These are phyloP conservation scores for Fulvia fulva DNA, from an alignment of 2,329 filamentous ascomycete species.

Conservation along the genomic window DNA sequence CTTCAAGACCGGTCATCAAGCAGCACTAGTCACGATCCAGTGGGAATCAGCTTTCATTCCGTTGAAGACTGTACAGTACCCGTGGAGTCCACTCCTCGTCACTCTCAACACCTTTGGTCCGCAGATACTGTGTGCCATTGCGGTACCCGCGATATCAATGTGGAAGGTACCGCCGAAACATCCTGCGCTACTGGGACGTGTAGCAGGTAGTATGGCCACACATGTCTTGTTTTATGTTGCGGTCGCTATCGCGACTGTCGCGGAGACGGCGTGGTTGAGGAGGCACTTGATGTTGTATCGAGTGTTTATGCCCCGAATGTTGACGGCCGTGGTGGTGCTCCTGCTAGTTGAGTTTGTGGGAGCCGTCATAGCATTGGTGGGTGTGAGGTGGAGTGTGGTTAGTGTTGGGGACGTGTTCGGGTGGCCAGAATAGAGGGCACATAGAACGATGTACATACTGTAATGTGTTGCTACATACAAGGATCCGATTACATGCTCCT, in stretches of 20 bases:
- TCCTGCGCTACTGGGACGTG: constrained; percentile 58
- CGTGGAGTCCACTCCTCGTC: constrained; percentile 80
- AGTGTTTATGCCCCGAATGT: constrained; percentile 86
- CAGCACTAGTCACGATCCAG: constrained; percentile 79
- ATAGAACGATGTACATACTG: constrained; percentile 4
- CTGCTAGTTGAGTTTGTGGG: constrained; percentile 73
- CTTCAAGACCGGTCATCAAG: constrained; percentile 98
- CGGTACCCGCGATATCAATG: constrained; percentile 74
- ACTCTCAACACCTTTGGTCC: constrained; percentile 83
- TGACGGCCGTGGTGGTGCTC: constrained; percentile 71
- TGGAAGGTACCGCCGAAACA: constrained; percentile 86
- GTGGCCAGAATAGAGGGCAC: constrained; percentile 45
- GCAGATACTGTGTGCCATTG: constrained; percentile 75
- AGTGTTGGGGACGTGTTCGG: constrained; percentile 88
- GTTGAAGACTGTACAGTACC: constrained; percentile 75
- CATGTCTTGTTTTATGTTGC: constrained; percentile 80
- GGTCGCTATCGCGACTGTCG: constrained; percentile 78
- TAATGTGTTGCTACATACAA: not conserved
- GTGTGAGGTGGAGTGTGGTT: constrained; percentile 69
- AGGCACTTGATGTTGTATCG: constrained; percentile 95
- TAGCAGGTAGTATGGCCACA: constrained; percentile 66
- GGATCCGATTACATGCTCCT: not conserved
- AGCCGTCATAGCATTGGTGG: constrained; percentile 66
- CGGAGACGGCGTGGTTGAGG: constrained; percentile 82
- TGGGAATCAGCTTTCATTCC: constrained; percentile 96